Evolutionary conservation across 2,329 filamentous ascomycete species (phyloP).

Genomic region (Neospermospora avenae): DNA sequence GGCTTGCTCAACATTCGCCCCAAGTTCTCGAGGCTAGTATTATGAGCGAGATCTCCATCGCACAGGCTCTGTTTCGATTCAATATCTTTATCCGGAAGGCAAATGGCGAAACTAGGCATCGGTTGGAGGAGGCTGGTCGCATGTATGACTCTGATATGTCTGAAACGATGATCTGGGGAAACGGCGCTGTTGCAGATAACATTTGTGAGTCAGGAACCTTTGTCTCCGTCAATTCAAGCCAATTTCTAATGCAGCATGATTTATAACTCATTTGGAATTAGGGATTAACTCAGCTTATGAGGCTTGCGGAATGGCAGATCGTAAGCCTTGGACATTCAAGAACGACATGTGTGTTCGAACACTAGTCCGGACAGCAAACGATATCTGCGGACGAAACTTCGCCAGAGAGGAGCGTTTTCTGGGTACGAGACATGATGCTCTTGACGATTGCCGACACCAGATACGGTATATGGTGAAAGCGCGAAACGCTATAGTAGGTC

Average conservation of each 20-base stretch:
- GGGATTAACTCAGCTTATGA: conserved; percentile 17
- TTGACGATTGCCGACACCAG: conserved; percentile 22
- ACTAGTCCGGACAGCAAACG: conserved; percentile 9
- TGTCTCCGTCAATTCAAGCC: not conserved
- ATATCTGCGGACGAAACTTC: conserved; percentile 13
- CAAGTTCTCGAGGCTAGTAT: conserved; percentile 16
- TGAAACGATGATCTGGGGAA: conserved; percentile 22
- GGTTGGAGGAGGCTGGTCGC: not conserved
- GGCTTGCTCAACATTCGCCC: conserved; percentile 14
- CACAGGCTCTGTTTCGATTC: conserved; percentile 13
- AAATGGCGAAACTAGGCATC: not conserved
- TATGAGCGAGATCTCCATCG: not conserved
- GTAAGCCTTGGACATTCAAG: conserved; percentile 15
- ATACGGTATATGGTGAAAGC: conserved; percentile 19
- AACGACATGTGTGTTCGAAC: conserved; percentile 24
- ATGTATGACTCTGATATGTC: not conserved
- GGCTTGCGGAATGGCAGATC: conserved; percentile 12
- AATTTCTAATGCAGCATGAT: not conserved
- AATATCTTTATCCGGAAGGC: conserved; percentile 9
- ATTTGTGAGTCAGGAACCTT: not conserved
- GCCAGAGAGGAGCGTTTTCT: not conserved
- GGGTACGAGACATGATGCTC: conserved; percentile 16
- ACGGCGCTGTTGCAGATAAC: conserved; percentile 21
- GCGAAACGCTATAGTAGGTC: conserved; percentile 4
- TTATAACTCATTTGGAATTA: no score